Evolutionary conservation across 768 basidiomycete genomes (phyloP).

Genomic region (Pleurotus pulmonarius): DNA sequence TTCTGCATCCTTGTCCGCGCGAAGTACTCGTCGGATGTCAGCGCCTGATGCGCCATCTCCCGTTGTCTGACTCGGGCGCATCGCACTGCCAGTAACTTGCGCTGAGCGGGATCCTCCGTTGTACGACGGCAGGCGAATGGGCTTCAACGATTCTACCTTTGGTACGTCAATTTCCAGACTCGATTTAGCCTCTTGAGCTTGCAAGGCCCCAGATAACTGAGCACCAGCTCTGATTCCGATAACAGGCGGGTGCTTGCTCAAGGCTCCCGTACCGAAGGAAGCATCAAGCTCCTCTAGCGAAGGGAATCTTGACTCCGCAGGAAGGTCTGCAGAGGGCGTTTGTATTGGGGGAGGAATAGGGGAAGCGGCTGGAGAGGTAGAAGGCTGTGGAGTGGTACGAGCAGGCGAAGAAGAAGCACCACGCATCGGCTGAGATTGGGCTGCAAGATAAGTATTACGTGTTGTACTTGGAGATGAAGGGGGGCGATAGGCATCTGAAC

Average conservation of each 20-base stretch:
- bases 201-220: conserved; percentile 1
- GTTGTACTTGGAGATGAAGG: conserved; percentile 9
- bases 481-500: conserved; percentile 10
- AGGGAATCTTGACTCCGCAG: conserved; percentile 76
- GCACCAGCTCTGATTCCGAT: conserved; percentile 2
- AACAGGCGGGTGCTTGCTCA: conserved; percentile 6
- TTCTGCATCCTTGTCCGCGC: neutral
- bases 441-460: neutral
- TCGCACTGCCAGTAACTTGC: conserved; percentile 50
- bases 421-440: conserved; percentile 13
- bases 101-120: conserved; percentile 48
- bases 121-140: conserved; percentile 8
- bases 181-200: conserved; percentile 11
- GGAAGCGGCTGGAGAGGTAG: conserved; percentile 8
- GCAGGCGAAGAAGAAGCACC: conserved; percentile 12
- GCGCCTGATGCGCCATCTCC: neutral
- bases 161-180: conserved; percentile 7
- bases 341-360: conserved; percentile 23
- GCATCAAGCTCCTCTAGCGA: conserved; percentile 83
- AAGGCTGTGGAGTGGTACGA: neutral
- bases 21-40: neutral
- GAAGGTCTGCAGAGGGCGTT: conserved; percentile 30
- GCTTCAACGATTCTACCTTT: conserved; percentile 6
- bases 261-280: conserved; percentile 29
- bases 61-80: conserved; percentile 34